Evolutionary conservation across 306 rosid genomes (phyloP), one percentile per base, ranked within the genome.

Genomic region (Sicyos baderoa): DNA sequence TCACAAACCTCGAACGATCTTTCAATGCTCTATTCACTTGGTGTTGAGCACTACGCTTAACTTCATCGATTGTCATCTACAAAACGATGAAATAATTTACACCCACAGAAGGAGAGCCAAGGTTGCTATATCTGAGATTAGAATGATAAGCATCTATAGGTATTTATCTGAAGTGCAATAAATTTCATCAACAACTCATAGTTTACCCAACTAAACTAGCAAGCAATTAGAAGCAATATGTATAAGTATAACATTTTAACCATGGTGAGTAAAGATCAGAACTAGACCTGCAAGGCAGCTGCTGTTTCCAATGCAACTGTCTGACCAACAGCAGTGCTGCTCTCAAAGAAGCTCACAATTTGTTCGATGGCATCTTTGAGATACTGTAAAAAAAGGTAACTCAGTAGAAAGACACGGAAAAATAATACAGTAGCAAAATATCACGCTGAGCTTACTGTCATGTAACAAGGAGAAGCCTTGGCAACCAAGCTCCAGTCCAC

Each of bases 401-500:
- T 76, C 77, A 78, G 82, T 50, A 66, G 72, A 59, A 37, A 75
- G 66, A 51, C 42, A 42, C 55, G 79, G 53, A 57, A 70, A 63
- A 50, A 69, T 77, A 81, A 54, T 57, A 49, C 37, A 79, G 60
- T 50, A 6, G 25, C 15, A 52, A 50, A 74, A 54, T 32, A 72
- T 16, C 19, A 16, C 68, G 56, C 51, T 59, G 70, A 72, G 51
- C 96, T 72, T 90, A 93, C 99, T 72, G 96, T 93, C 91, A 93
- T 84, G 58, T 93, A 93, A 82, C 99, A 93, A 29, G 99, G 99
- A 75, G 97, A 93, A 76, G 97, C 99, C 85, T 85, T 93, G 35
- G 84, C 96, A 78, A 85, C 94, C 96, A 93, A 75, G 82, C 97
- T 88, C 99, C 99, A 93, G 84, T 93, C 97, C 77, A 88, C 87